Percentiles rank a stretch among this genome's conserved stretches.
Evolutionary conservation across 257 asterid species (phyloP).

Genomic region (Scutellaria baicalensis): DNA sequence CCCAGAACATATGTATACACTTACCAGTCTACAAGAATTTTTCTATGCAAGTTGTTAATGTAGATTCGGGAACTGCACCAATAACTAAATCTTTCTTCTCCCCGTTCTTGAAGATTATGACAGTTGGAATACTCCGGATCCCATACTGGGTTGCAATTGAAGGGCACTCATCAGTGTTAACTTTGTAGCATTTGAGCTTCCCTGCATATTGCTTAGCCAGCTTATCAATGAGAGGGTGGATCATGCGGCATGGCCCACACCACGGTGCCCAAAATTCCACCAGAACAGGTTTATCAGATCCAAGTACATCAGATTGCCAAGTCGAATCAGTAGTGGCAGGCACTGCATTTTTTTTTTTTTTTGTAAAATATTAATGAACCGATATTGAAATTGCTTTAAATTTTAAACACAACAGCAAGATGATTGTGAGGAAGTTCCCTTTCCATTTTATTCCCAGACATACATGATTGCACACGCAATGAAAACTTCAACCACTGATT

Average conservation of each 20-base stretch:
- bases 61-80: constrained; percentile 86
- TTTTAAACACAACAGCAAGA: neutral
- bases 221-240: constrained; percentile 75
- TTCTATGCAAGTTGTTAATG: constrained; percentile 61
- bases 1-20: constrained; percentile 17
- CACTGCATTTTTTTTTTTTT: constrained; percentile 54
- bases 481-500: neutral
- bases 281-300: constrained; percentile 50
- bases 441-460: neutral
- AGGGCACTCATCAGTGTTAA: constrained; percentile 81
- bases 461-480: neutral
- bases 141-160: constrained; percentile 73
- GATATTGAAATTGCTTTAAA: neutral
- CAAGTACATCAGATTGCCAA: constrained; percentile 64
- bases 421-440: neutral
- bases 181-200: constrained; percentile 81
- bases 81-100: constrained; percentile 88
- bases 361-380: too few species aligned
- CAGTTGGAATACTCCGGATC: constrained; percentile 93
- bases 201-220: constrained; percentile 67
- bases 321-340: constrained; percentile 39
- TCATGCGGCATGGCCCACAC: constrained; percentile 98
- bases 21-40: constrained; percentile 56
- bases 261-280: constrained; percentile 99
- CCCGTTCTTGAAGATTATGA: constrained; percentile 70